Conservation (phyloP, 2,329 filamentous ascomycete species). For the Exophiala sideris region DNA sequence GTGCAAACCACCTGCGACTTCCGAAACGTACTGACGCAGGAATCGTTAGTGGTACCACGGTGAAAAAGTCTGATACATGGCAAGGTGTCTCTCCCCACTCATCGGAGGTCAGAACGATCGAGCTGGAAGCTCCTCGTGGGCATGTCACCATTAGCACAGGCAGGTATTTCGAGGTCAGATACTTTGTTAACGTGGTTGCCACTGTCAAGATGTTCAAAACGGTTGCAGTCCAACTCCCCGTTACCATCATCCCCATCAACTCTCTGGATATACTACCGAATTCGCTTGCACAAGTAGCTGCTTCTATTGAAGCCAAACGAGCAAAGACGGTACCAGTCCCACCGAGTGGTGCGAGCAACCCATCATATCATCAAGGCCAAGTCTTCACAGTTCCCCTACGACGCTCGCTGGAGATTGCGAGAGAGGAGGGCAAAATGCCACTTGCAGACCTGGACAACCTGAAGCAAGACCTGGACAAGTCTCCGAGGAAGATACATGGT, state of each 20-base stretch:
- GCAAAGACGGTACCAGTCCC: conserved; percentile 28
- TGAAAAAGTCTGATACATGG: conserved; percentile 48
- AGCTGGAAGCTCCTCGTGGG: conserved; percentile 11
- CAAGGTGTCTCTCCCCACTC: conserved; percentile 38
- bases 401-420: conserved; percentile 46
- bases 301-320: conserved; percentile 53
- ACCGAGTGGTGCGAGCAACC: conserved; percentile 22
- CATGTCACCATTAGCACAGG: conserved; percentile 35
- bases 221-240: conserved; percentile 53
- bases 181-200: conserved; percentile 52
- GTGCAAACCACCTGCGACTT: conserved; percentile 50
- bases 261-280: conserved; percentile 56
- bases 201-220: conserved; percentile 45
- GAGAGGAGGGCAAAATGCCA: conserved; percentile 1
- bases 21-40: conserved; percentile 52
- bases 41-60: conserved; percentile 42
- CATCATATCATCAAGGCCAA: conserved; percentile 43
- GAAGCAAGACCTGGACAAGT: conserved; percentile 22
- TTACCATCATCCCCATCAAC: conserved; percentile 57
- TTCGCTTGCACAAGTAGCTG: conserved; percentile 49
- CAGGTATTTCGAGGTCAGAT: conserved; percentile 56
- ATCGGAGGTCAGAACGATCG: conserved; percentile 18
- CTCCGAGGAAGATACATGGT: conserved; percentile 14
- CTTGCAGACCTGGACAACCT: conserved; percentile 12
- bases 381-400: conserved; percentile 52